phyloP scores from a whole-genome alignment of 2,329 filamentous ascomycete genomes.

The Scytalidium lignicola region DNA sequence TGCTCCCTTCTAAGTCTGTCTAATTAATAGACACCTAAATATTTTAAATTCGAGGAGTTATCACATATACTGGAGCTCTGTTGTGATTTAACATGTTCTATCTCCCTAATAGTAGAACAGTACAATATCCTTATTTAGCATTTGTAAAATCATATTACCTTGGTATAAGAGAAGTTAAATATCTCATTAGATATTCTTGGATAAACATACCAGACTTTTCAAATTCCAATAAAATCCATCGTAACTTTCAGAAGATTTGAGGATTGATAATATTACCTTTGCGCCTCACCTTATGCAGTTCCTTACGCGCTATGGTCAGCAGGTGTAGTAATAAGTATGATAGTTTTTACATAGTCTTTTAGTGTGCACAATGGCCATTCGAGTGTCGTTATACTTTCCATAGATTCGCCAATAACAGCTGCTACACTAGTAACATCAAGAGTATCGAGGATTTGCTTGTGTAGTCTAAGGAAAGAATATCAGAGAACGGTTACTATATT shows the following conservation, averaged over 20 bases:
- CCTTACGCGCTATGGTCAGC: constrained; percentile 53
- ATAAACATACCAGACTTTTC: constrained; percentile 26
- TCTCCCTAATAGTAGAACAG: no score
- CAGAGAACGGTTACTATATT: background rate
- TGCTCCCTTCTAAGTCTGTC: no score
- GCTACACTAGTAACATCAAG: constrained; percentile 49
- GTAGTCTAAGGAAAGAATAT: constrained; percentile 33
- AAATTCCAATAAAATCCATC: constrained; percentile 34
- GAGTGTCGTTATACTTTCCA: constrained; percentile 53
- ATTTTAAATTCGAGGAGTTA: no score
- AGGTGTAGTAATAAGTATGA: constrained; percentile 51
- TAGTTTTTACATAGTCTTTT: constrained; percentile 44
- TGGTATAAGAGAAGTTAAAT: no score
- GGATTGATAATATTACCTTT: constrained; percentile 32
- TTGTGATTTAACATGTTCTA: no score
- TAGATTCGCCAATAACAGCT: constrained; percentile 50
- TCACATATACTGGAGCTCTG: no score
- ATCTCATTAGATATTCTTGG: constrained; percentile 1
- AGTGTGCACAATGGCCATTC: constrained; percentile 51
- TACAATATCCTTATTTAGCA: no score
- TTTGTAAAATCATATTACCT: no score
- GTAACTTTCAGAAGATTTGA: constrained; percentile 29
- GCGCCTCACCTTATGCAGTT: constrained; percentile 54
- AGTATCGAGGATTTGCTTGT: constrained; percentile 49
- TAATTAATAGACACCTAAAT: no score